Base-by-base conservation (phyloP, 2,329 filamentous ascomycete species). In the Fusarium keratoplasticum region DNA sequence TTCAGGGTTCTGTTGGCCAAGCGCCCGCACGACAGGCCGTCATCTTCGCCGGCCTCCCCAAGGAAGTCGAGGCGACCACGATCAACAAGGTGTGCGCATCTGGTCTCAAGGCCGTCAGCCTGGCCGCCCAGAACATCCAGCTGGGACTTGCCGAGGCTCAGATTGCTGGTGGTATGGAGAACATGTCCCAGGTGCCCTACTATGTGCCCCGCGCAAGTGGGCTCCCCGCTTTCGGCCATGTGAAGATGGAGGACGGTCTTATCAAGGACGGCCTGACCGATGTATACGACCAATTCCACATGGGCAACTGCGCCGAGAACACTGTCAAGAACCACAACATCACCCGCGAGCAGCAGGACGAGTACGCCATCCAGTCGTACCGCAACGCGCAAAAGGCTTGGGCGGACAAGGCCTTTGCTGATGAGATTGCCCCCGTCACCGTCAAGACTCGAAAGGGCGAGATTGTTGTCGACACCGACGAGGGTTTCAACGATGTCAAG, bases 11-110 rank as follows among this genome's bases (percentile, higher is more conserved):
- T 20, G 89, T 96, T 7, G 96, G 96, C 54, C 96, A 99, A 85
- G 91, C 96, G 0, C 96, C 96, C 2, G 96, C 96, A 25, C 91
- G 96, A 58, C 96, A 99, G 85, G 96, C 96, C 13, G 87, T 91
- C 74, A 93, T 98, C 69, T 96, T 97, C 80, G 95, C 96, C 5
- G 95, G 95, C 2, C 90, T 98, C 5, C 89, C 95, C 11, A 86
- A 91, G n/a, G 90, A 88, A 8, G 89, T 97, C 66, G 96, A 99
- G 85, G 93, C 95, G 38, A 92, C 93, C 60, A 98, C 96, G 18
- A 92, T 99, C 84, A 99, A 99, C 88, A 99, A 99, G 85, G 96
- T 99, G 69, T 99, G 96, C 86, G 93, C 96, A 5, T 98, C 95
- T 0, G 96, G 96, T 6, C 87, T 99, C 75, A 99, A 99, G 84